Conservation (phyloP, 192 early-diverging fungal genomes). For the Spinellus fusiger region DNA sequence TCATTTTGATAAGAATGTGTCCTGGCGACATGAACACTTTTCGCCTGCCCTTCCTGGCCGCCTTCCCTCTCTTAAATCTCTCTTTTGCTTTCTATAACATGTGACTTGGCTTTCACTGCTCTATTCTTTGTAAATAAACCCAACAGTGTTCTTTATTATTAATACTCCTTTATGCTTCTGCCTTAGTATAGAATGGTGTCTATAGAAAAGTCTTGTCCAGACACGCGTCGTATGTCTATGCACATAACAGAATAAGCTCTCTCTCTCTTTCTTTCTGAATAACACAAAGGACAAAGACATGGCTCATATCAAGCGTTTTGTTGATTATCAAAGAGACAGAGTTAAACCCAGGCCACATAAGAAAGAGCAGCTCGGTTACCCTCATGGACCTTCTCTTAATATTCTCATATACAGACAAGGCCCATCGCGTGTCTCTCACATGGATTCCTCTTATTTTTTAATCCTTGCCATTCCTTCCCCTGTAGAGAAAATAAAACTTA, state of each 20-base stretch:
- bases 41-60: neutral
- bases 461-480: too few relatives aligned
- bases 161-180: neutral
- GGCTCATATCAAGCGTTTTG: constrained; percentile 22
- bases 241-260: too few relatives aligned
- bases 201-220: too few relatives aligned
- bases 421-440: too few relatives aligned
- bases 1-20: neutral
- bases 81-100: neutral
- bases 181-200: too few relatives aligned
- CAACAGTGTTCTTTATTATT: neutral
- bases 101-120: neutral
- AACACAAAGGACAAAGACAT: neutral
- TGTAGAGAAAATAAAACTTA: too few relatives aligned
- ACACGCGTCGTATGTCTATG: too few relatives aligned
- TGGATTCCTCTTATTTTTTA: too few relatives aligned
- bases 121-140: neutral
- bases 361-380: neutral
- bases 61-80: neutral
- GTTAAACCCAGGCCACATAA: neutral
- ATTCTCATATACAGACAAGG: too few relatives aligned
- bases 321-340: neutral
- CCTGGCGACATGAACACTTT: neutral
- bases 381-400: neutral
- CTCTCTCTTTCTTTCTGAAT: too few relatives aligned